These are phyloP conservation scores for Corynespora cassiicola DNA, from an alignment of 2,329 filamentous ascomycete species.

Conservation along the genomic window DNA sequence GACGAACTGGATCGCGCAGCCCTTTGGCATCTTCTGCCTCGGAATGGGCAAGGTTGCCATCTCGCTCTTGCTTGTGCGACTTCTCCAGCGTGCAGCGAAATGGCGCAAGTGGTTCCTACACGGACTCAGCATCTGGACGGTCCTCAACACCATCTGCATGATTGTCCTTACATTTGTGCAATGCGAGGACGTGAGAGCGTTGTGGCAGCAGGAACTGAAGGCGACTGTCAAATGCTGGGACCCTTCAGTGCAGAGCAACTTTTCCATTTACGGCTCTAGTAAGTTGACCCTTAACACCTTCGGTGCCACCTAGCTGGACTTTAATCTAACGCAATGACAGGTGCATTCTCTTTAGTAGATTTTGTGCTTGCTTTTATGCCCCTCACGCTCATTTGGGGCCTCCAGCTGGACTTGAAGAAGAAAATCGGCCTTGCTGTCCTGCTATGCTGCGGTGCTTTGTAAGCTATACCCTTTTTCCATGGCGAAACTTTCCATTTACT, in stretches of 20 bases:
- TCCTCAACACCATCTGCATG: conserved; percentile 24
- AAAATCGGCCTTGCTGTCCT: not conserved
- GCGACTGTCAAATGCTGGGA: conserved; percentile 22
- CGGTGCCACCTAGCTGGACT: no score
- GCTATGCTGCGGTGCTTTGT: not conserved
- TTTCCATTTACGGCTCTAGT: conserved; percentile 21
- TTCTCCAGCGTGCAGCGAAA: conserved; percentile 18
- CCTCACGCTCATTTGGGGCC: not conserved
- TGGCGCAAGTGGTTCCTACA: conserved; percentile 21
- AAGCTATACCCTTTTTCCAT: not conserved
- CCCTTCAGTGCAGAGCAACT: conserved; percentile 21
- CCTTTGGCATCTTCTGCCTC: conserved; percentile 22
- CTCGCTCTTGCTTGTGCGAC: conserved; percentile 22
- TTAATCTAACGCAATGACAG: no score
- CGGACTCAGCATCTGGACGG: conserved; percentile 16
- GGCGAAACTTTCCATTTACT: not conserved
- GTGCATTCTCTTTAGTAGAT: no score
- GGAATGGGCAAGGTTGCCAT: conserved; percentile 23
- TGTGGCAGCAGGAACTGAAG: conserved; percentile 19
- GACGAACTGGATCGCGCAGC: conserved; percentile 26
- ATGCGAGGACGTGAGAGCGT: conserved; percentile 20
- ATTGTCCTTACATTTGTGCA: conserved; percentile 26
- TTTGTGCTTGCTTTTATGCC: not conserved
- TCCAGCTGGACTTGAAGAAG: not conserved
- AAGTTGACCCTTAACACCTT: no score